Conservation (phyloP, 495 filamentous ascomycete species). For the Trichocladium uniseriatum region DNA sequence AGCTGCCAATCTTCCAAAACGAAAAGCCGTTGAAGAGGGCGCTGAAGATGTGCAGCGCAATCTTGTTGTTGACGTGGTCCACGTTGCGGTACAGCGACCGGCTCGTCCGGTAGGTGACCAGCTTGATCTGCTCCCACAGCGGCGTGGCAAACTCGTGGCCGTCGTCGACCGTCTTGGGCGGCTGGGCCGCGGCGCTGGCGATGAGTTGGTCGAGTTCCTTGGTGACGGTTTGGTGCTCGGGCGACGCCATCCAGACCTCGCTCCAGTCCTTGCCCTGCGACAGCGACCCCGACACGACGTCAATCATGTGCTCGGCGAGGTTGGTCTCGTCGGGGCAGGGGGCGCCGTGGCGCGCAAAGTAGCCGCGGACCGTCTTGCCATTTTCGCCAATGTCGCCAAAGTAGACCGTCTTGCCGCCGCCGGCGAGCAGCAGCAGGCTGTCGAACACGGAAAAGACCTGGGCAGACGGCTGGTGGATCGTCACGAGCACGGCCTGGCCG, state of each 20-base stretch:
- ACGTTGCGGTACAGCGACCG: conserved; percentile 67
- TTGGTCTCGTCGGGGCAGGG: conserved; percentile 57
- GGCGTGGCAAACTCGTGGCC: conserved; percentile 25
- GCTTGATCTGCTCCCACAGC: conserved; percentile 32
- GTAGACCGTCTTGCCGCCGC: conserved; percentile 60
- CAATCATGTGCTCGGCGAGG: conserved; percentile 78
- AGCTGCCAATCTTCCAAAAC: conserved; percentile 58
- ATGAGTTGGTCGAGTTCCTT: conserved; percentile 56
- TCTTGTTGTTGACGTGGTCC: conserved; percentile 58
- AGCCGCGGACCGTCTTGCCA: conserved; percentile 28
- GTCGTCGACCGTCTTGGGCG: conserved; percentile 20
- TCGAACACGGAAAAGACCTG: conserved; percentile 70
- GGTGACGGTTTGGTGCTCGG: conserved; percentile 52
- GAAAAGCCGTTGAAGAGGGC: conserved; percentile 68
- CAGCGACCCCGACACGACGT: conserved; percentile 57
- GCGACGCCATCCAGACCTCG: conserved; percentile 60
- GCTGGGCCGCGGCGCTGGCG: conserved; percentile 23
- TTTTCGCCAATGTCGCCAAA: conserved; percentile 48
- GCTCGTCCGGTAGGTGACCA: conserved; percentile 50
- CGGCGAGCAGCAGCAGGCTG: conserved; percentile 54
- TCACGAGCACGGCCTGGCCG: conserved; percentile 62
- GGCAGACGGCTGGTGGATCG: conserved; percentile 69
- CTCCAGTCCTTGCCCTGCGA: conserved; percentile 63
- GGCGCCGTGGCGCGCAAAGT: conserved; percentile 56
- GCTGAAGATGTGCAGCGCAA: conserved; percentile 28